These are phyloP conservation scores for Saussurea involucrata DNA, from an alignment of 129 eudicot genomes.

Conservation along the genomic window DNA sequence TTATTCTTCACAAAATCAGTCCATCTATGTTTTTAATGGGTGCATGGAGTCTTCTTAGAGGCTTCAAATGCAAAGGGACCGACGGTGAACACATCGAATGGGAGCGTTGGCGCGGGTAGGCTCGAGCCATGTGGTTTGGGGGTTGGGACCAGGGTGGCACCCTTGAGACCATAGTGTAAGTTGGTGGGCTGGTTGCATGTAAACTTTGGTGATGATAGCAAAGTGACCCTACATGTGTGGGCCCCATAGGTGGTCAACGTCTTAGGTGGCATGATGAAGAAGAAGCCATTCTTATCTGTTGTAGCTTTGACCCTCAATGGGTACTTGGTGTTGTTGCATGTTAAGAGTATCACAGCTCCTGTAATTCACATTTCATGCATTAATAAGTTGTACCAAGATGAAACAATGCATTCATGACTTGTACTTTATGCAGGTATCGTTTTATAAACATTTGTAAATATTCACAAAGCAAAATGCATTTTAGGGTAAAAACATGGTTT, in stretches of 20 bases:
- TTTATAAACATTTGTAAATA: not conserved
- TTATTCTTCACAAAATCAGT: conserved; percentile 14
- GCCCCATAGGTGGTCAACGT: conserved; percentile 48
- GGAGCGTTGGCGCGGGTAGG: conserved; percentile 16
- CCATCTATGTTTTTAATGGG: conserved; percentile 9
- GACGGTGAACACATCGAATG: conserved; percentile 46
- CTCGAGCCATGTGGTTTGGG: conserved; percentile 18
- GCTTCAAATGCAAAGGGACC: conserved; percentile 79
- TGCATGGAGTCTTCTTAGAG: conserved; percentile 43
- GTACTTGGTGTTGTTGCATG: conserved; percentile 64
- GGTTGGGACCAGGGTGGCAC: conserved; percentile 49
- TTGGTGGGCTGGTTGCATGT: conserved; percentile 63
- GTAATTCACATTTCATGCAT: conserved; percentile 9
- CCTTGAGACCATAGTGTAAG: conserved; percentile 53
- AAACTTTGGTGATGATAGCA: conserved; percentile 34
- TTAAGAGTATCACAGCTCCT: conserved; percentile 74
- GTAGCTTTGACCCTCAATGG: conserved; percentile 17
- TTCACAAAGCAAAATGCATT: no score
- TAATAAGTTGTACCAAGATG: not conserved
- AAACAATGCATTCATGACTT: not conserved
- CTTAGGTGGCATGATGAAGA: conserved; percentile 59
- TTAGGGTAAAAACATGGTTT: no score
- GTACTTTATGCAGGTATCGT: not conserved
- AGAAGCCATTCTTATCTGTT: conserved; percentile 88
- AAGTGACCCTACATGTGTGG: conserved; percentile 65